Percentiles rank a stretch among this genome's conserved stretches.
These are phyloP conservation scores for Sutorius australiensis DNA, from an alignment of 768 basidiomycete genomes.

Conservation along the genomic window DNA sequence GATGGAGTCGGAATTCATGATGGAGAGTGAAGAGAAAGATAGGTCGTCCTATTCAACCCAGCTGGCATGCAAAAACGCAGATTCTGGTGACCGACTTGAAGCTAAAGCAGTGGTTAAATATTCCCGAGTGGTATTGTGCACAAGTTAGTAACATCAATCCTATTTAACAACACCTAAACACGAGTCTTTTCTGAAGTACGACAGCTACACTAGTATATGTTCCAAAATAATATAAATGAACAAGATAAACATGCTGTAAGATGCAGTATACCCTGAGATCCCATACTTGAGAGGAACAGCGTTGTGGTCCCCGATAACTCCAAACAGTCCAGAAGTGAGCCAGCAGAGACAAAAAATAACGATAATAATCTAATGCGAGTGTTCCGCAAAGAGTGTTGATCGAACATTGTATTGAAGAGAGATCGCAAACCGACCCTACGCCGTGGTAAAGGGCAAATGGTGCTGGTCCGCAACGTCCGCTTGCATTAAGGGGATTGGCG, in stretches of 20 bases:
- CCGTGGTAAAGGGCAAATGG: not conserved
- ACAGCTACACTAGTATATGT: slow-evolving; percentile 28
- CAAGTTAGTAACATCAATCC: slow-evolving; percentile 8
- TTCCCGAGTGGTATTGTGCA: not conserved
- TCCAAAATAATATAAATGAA: slow-evolving; percentile 38
- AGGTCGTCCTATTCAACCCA: not conserved
- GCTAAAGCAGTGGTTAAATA: not conserved
- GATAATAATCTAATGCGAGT: slow-evolving; percentile 27
- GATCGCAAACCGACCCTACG: not conserved
- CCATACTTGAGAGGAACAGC: slow-evolving; percentile 26
- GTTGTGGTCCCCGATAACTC: slow-evolving; percentile 25
- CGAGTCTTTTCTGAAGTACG: slow-evolving; percentile 9
- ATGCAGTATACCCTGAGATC: slow-evolving; percentile 34
- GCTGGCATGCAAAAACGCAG: not conserved
- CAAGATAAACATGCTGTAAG: slow-evolving; percentile 35
- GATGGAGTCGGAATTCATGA: slow-evolving; percentile 21
- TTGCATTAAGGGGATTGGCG: slow-evolving; percentile 26
- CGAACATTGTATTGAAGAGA: slow-evolving; percentile 4
- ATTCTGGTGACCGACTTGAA: too few species aligned
- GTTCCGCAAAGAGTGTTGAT: slow-evolving; percentile 19
- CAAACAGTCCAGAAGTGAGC: slow-evolving; percentile 31
- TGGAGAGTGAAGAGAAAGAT: not conserved
- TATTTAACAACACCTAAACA: slow-evolving; percentile 14
- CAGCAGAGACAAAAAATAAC: slow-evolving; percentile 28
- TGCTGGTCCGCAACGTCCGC: not conserved